Base-by-base conservation (phyloP, 2,329 filamentous ascomycete genomes). In the Stromatinia cepivora region DNA sequence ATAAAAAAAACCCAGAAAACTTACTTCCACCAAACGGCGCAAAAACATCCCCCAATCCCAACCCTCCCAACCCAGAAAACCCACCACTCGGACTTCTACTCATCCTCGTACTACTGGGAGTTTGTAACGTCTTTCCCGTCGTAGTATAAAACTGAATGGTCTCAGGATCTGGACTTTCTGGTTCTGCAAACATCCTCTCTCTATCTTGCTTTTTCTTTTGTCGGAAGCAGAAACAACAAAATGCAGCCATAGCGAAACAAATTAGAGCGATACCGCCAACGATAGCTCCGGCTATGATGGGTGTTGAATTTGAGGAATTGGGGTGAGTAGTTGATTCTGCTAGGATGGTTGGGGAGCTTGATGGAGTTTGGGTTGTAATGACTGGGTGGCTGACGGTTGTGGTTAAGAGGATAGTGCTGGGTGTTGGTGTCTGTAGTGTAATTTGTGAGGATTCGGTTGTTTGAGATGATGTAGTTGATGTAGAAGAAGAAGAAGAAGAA, bases 191-290 rank as follows among this genome's bases (percentile, higher is more conserved):
- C 45, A 45, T 45, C n/a, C 39, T 63, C 11, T 69, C 45, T 52
- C 50, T 61, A 13, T 46, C 53, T 15, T 67, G 52, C 48, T 53
- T 68, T 20, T 63, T 68, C 66, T 64, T 68, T 31, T 69, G 66
- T 22, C 58, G 45, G 11, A 62, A 52, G 4, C 58, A 36, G 39
- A 69, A 56, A 50, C 58, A 64, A 11, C 58, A 69, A 9, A 69
- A 69, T 64, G 28, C 57, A 6, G 61, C 45, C 28, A 69, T 56
- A 17, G 50, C 58, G 28, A 69, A 31, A 45, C 52, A 64, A 20
- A 69, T 64, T 8, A 69, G 8, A 13, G 25, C 50, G 9, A 69
- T 28, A 46, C 48, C n/a, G 0, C 66, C 66, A 1, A 31, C 50
- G 17, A 39, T 31, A 2, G 46, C 25, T 15, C 58, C 66, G 1